Conservation (phyloP, 2,329 filamentous ascomycete species). For the Cordyceps fumosorosea region DNA sequence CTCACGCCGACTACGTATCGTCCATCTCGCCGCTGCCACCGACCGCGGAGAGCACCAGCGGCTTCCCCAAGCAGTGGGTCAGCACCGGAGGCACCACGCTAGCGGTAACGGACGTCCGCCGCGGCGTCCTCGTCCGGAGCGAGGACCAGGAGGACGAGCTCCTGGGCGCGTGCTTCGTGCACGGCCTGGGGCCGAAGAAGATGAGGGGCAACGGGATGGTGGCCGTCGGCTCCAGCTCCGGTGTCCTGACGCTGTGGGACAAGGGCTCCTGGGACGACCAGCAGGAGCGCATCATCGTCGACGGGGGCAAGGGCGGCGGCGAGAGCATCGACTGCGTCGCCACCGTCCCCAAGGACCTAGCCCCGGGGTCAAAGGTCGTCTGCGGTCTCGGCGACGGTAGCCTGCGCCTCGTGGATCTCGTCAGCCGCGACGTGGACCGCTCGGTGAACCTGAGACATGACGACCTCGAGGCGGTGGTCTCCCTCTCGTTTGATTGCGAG, state of each 20-base stretch:
- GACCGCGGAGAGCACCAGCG: constrained; percentile 73
- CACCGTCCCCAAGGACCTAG: constrained; percentile 63
- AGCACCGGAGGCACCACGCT: constrained; percentile 88
- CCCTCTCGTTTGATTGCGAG: constrained; percentile 74
- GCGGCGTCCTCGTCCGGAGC: constrained; percentile 79
- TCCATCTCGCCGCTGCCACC: constrained; percentile 79
- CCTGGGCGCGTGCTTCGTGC: constrained; percentile 71
- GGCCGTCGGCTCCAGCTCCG: constrained; percentile 68
- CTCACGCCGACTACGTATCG: constrained; percentile 90
- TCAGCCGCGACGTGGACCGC: constrained; percentile 62
- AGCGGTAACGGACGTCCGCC: constrained; percentile 79
- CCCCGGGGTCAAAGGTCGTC: constrained; percentile 65
- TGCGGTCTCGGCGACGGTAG: constrained; percentile 77
- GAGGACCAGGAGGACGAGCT: constrained; percentile 95
- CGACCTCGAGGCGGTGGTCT: constrained; percentile 78
- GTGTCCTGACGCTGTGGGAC: constrained; percentile 89
- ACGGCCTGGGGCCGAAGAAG: constrained; percentile 63
- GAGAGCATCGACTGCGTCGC: constrained; percentile 78
- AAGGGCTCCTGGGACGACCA: constrained; percentile 93
- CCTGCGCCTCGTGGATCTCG: constrained; percentile 70
- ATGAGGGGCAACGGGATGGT: constrained; percentile 65
- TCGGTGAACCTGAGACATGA: constrained; percentile 63
- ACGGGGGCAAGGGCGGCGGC: constrained; percentile 53
- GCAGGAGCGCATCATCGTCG: constrained; percentile 78
- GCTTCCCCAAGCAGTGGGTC: constrained; percentile 90